Conservation (phyloP, 2,329 filamentous ascomycete genomes). For the Cladophialophora exuberans region DNA sequence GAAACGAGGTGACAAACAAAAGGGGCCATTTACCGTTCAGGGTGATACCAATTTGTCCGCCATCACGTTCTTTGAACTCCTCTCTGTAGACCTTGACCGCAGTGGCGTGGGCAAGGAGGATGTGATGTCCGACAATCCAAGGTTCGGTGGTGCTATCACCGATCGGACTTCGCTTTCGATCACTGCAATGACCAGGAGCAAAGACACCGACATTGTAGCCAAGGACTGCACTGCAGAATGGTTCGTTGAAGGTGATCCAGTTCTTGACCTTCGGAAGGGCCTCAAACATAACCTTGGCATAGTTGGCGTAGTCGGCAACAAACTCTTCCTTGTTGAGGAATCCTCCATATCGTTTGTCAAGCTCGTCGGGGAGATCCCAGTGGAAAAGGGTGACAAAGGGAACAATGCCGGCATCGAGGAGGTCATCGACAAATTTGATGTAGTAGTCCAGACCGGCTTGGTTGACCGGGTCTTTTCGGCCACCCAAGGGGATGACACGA, state of each 20-base stretch:
- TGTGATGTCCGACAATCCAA: slow-evolving; percentile 80
- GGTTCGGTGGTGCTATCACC: slow-evolving; percentile 78
- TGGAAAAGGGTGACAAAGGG: slow-evolving; percentile 85
- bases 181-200: slow-evolving; percentile 79
- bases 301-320: slow-evolving; percentile 77
- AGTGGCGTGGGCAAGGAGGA: slow-evolving; percentile 77
- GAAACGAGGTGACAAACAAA: neutral
- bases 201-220: slow-evolving; percentile 78
- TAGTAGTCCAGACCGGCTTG: slow-evolving; percentile 77
- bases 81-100: slow-evolving; percentile 82
- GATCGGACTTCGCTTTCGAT: slow-evolving; percentile 69
- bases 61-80: slow-evolving; percentile 73
- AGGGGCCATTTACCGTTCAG: slow-evolving; percentile 66
- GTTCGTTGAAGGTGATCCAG: slow-evolving; percentile 92
- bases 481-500: slow-evolving; percentile 82
- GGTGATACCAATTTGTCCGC: slow-evolving; percentile 83
- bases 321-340: slow-evolving; percentile 82
- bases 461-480: slow-evolving; percentile 80
- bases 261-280: slow-evolving; percentile 76
- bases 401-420: slow-evolving; percentile 74
- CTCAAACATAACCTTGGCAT: slow-evolving; percentile 75
- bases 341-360: slow-evolving; percentile 81
- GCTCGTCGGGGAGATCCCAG: slow-evolving; percentile 80
- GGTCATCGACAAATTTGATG: slow-evolving; percentile 74
- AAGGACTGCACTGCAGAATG: slow-evolving; percentile 80